Evolutionary conservation across 805 yeast genomes (phyloP).

Genomic region (Groenewaldozyma tartarivorans): DNA sequence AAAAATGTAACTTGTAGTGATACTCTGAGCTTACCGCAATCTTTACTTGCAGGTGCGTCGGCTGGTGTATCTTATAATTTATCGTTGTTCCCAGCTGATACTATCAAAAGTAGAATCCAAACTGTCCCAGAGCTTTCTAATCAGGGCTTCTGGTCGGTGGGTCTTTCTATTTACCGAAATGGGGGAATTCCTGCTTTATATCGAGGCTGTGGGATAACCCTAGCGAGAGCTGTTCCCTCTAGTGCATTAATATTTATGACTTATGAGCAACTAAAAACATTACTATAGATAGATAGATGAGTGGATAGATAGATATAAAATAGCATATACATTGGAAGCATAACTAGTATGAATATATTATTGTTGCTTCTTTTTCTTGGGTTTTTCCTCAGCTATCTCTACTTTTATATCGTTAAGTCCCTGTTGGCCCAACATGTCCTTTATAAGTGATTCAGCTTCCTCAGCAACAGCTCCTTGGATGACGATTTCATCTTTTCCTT

Average conservation of each 20-base stretch:
- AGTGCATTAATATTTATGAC: conserved; percentile 78
- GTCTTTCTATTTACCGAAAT: conserved; percentile 31
- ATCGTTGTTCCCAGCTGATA: conserved; percentile 80
- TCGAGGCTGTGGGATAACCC: conserved; percentile 76
- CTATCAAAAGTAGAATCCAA: conserved; percentile 81
- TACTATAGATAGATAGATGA: background rate
- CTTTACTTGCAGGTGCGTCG: conserved; percentile 68
- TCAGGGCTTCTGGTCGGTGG: conserved; percentile 31
- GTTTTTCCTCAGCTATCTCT: conserved; percentile 78
- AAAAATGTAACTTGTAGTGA: conserved; percentile 10
- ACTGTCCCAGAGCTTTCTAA: conserved; percentile 28
- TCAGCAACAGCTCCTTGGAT: conserved; percentile 95
- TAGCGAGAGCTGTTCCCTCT: conserved; percentile 78
- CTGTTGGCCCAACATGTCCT: conserved; percentile 62
- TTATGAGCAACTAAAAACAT: conserved; percentile 42
- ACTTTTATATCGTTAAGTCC: conserved; percentile 79
- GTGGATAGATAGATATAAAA: background rate
- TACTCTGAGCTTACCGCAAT: conserved; percentile 35
- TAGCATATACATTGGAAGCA: background rate
- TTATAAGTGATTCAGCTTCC: conserved; percentile 72
- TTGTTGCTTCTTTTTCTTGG: conserved; percentile 47
- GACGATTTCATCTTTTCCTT: conserved; percentile 83
- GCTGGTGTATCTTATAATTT: conserved; percentile 81
- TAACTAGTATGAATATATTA: background rate
- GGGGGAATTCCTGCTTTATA: conserved; percentile 69